Base-by-base conservation (phyloP, 129 eudicot species). In the Artemisia annua region DNA sequence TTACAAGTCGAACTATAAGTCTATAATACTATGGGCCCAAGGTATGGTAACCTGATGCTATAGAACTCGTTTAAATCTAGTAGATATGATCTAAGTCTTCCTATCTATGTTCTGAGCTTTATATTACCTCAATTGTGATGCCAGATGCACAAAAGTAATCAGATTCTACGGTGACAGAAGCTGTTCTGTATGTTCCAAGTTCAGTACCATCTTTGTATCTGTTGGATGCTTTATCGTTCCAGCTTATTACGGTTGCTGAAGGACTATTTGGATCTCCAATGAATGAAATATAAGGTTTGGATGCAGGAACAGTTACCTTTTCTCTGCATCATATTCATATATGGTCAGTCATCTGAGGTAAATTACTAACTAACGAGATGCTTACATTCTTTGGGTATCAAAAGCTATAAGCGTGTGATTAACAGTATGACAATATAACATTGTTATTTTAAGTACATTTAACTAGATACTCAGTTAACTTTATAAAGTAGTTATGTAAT, bases 111-210 rank as follows among this genome's bases (percentile, higher is more conserved):
- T 39, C 9, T 39, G 9, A 7, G 46, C 10, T 39, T 39, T 39
- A 39, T 39, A 15, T 63, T 63, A 89, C 98, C 96, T 89, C 80
- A 32, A 93, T 72, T n/a, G 97, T 93, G 77, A 95, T 85, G n/a
- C 85, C 84, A 20, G 91, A 52, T 7, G 94, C 97, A 63, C 96
- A 86, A 74, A 95, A 95, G 78, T 86, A 95, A 70, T 95, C 91
- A 2, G 99, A 81, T 48, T 82, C 84, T 1, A 95, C 59, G 43
- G 82, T 62, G 48, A 90, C 85, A 10, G 98, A 75, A 24, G 97
- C 96, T 1, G 98, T 84, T 52, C 87, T 72, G 44, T 64, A 90
- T 11, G 98, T 93, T 39, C 98, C 97, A 0, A 89, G 70, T 20
- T 70, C 82, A 5, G 61, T 16, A 3, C 98, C 97, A 64, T 85